A percentile compares a stretch with the other conserved stretches of the same genome.
phyloP scores from a whole-genome alignment of 495 filamentous ascomycete genomes.

The Penicillium ochrochloron region DNA sequence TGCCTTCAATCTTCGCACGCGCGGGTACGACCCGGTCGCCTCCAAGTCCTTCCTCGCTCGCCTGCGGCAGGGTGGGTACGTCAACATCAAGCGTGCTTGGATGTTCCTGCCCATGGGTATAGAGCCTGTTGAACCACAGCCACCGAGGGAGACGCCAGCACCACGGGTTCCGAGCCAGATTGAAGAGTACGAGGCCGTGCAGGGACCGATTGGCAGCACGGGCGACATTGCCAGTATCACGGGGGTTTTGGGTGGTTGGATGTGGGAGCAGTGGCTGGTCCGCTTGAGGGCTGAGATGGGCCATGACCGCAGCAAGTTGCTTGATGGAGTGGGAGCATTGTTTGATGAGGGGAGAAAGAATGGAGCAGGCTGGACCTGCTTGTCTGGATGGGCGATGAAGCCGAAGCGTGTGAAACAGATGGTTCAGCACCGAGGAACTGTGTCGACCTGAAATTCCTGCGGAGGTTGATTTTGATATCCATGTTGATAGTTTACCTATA shows the following conservation, averaged over 20 bases:
- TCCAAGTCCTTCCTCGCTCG: conserved; percentile 78
- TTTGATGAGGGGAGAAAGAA: conserved; percentile 82
- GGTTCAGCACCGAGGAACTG: not conserved
- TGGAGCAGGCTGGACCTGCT: conserved; percentile 81
- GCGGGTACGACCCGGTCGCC: conserved; percentile 84
- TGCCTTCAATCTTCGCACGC: conserved; percentile 80
- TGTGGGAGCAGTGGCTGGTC: conserved; percentile 96
- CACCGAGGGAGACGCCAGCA: conserved; percentile 56
- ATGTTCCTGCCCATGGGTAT: conserved; percentile 85
- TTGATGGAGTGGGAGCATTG: conserved; percentile 78
- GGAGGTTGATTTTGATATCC: conserved; percentile 4
- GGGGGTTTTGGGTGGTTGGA: conserved; percentile 84
- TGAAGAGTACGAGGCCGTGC: conserved; percentile 59
- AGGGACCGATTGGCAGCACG: conserved; percentile 74
- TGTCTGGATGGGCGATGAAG: conserved; percentile 92
- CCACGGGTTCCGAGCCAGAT: conserved; percentile 56
- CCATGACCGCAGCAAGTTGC: conserved; percentile 62
- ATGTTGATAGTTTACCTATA: conserved; percentile 21
- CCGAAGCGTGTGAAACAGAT: conserved; percentile 47
- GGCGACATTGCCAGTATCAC: conserved; percentile 74
- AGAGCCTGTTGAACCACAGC: conserved; percentile 50
- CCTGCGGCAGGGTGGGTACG: conserved; percentile 74
- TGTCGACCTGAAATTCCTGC: conserved; percentile 4
- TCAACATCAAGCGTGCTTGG: conserved; percentile 83
- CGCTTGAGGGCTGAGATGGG: conserved; percentile 85